Conservation (phyloP, 2,329 filamentous ascomycete genomes). For the Penicillium sclerotiorum region DNA sequence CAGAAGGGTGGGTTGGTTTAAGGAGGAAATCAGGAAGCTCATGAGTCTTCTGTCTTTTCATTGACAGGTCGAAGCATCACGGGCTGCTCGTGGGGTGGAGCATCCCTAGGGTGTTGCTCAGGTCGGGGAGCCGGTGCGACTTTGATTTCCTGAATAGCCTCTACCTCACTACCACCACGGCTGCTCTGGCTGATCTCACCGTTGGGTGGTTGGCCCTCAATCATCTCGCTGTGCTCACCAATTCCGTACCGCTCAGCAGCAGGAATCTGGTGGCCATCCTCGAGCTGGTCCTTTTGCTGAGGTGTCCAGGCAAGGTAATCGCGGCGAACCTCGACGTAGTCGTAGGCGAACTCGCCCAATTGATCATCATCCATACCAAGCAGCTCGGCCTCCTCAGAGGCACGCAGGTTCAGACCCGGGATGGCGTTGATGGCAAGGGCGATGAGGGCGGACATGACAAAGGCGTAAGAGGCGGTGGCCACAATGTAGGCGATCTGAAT, state of each 20-base stretch:
- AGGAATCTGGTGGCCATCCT: constrained; percentile 57
- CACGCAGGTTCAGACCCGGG: constrained; percentile 70
- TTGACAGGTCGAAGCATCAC: constrained; percentile 19
- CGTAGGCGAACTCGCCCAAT: constrained; percentile 55
- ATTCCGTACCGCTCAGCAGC: constrained; percentile 64
- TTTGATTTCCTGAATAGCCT: constrained; percentile 36
- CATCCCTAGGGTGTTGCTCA: constrained; percentile 26
- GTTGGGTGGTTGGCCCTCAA: constrained; percentile 28
- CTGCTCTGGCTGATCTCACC: constrained; percentile 33
- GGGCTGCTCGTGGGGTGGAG: constrained; percentile 15
- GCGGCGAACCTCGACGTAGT: constrained; percentile 55
- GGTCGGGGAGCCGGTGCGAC: constrained; percentile 33
- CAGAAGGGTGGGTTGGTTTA: not conserved
- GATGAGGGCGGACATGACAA: constrained; percentile 68
- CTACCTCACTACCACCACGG: constrained; percentile 33
- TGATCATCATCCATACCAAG: constrained; percentile 62
- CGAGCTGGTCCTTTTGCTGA: constrained; percentile 44
- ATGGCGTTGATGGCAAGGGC: constrained; percentile 71
- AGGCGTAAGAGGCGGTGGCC: constrained; percentile 67
- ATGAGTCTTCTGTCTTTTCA: constrained; percentile 25
- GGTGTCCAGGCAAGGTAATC: constrained; percentile 56
- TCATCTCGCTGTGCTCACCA: constrained; percentile 60
- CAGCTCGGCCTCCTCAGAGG: constrained; percentile 67
- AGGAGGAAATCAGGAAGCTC: not conserved
- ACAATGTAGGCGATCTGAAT: constrained; percentile 71